Evolutionary conservation across 1,139 yeast species (phyloP), one percentile per base, ranked within the genome.

Genomic region (Lodderomyces theae): DNA sequence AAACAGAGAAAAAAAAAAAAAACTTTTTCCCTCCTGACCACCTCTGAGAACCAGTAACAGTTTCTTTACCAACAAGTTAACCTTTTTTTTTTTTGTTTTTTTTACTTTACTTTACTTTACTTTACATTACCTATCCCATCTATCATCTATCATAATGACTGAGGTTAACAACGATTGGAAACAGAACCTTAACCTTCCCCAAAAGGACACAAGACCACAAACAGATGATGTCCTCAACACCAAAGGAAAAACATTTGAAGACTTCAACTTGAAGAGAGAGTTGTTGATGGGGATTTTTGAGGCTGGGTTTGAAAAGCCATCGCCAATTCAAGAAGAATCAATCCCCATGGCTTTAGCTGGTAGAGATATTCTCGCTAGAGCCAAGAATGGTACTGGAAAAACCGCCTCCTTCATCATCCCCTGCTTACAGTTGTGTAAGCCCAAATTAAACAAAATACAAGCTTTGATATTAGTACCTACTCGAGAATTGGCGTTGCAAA

Each of bases 321-420:
- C 97, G 17, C 98, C 99, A 16, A 89, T 92, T 58, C 99, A 92
- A 68, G 97, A 92, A 69, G 98, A 90, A 63, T 81, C 96, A 11
- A 92, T 92, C 45, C 98, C 98, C 3, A 86, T 89, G 61, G 97
- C 97, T 1, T 75, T 92, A 40, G 85, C 95, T 38, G 97, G 98
- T 39, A 82, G 96, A 69, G 98, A 92, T 65, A 86, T 94, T 48
- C 77, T 92, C 51, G 99, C 99, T 12, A 80, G 98, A 68, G 98
- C 99, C 37, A 94, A 92, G 63, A 94, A 94, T 63, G 98, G 98
- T 51, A 92, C 98, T 1, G 98, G 98, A 54, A 92, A 92, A 63
- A 92, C 98, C 6, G 98, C 97, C 1, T 95, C 98, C 7, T 92
- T 92, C 62, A 83, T 85, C 38, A 87, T 88, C 54, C 96, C 97